Evolutionary conservation across 148 eudicot species (phyloP).

Genomic region (Heliamphora exappendiculata): DNA sequence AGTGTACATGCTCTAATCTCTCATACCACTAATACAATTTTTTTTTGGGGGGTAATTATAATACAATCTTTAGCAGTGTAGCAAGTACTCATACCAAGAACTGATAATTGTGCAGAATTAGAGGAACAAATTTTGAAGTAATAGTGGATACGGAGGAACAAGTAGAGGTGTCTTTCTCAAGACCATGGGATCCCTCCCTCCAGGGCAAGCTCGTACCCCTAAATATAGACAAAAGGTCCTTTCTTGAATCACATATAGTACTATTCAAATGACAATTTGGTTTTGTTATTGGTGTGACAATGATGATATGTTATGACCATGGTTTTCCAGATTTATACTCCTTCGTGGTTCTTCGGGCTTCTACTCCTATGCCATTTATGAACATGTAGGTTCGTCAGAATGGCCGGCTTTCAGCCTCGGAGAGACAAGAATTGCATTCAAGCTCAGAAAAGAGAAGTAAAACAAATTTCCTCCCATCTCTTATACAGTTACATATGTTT

Average conservation of each 20-base stretch:
- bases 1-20: constrained; percentile 32
- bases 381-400: constrained; percentile 39
- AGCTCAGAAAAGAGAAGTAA: constrained; percentile 73
- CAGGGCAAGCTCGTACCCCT: constrained; percentile 57
- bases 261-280: background rate
- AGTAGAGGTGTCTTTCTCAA: constrained; percentile 78
- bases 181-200: constrained; percentile 65
- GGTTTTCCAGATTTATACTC: constrained; percentile 41
- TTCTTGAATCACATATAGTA: background rate
- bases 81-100: background rate
- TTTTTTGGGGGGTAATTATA: background rate
- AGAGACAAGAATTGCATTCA: constrained; percentile 78
- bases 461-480: background rate
- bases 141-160: constrained; percentile 55
- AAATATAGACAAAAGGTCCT: constrained; percentile 81
- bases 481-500: background rate
- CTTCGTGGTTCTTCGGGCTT: constrained; percentile 59
- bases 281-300: background rate
- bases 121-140: constrained; percentile 53
- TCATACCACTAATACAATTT: background rate
- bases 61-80: background rate
- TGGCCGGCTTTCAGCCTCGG: constrained; percentile 80
- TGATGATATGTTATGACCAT: background rate
- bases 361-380: constrained; percentile 58
- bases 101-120: constrained; percentile 39